These are phyloP conservation scores for Hypoxylon cercidicola DNA, from an alignment of 495 filamentous ascomycete genomes.

Conservation along the genomic window DNA sequence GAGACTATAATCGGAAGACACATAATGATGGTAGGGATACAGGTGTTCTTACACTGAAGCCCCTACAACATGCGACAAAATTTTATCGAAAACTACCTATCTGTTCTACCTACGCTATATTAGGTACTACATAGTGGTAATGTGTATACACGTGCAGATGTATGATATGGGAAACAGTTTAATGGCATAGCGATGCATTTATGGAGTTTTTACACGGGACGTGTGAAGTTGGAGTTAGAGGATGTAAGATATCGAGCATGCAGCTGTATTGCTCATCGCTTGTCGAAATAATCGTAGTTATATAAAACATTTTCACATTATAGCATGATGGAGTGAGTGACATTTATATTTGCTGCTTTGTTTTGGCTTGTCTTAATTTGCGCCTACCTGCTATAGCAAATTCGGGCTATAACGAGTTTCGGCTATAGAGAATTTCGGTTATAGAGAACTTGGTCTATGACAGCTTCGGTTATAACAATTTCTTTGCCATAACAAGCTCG, in stretches of 20 bases:
- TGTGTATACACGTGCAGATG: slow-evolving; percentile 36
- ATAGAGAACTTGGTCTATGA: too few relatives aligned
- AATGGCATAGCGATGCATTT: slow-evolving; percentile 41
- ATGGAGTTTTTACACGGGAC: not conserved
- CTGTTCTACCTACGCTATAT: not conserved
- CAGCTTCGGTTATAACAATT: too few relatives aligned
- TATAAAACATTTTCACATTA: slow-evolving; percentile 12
- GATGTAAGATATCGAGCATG: slow-evolving; percentile 4
- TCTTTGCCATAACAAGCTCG: too few relatives aligned
- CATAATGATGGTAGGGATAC: not conserved
- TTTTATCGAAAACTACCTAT: slow-evolving; percentile 4
- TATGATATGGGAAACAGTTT: slow-evolving; percentile 32
- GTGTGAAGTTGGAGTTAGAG: slow-evolving; percentile 12
- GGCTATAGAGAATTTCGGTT: too few relatives aligned
- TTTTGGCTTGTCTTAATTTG: too few relatives aligned
- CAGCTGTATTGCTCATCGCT: slow-evolving; percentile 19
- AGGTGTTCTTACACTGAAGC: not conserved
- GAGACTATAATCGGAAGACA: slow-evolving; percentile 1
- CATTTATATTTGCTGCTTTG: too few relatives aligned
- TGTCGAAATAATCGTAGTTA: slow-evolving; percentile 39
- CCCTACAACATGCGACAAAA: not conserved
- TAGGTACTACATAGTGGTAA: slow-evolving; percentile 18
- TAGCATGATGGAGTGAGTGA: too few relatives aligned
- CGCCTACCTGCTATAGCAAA: too few relatives aligned
- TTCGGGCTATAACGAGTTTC: too few relatives aligned